Evolutionary conservation across 495 filamentous ascomycete genomes (phyloP).

Genomic region (Hyphodiscus hymeniophilus): DNA sequence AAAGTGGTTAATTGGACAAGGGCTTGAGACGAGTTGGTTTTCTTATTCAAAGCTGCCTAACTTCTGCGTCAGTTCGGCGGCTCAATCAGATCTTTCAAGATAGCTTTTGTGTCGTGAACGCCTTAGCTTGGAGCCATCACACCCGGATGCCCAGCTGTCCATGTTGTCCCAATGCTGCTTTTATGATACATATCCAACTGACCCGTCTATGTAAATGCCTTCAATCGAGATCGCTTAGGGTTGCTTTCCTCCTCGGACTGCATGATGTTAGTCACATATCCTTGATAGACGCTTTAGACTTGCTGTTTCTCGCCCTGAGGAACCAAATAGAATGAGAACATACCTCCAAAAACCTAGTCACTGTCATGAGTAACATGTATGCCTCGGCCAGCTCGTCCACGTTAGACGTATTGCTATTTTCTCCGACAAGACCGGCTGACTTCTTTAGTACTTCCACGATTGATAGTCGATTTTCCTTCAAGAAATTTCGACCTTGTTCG

Average conservation of each 20-base stretch:
- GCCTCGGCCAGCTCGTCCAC: conserved; percentile 48
- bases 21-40: no score
- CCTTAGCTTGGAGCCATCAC: no score
- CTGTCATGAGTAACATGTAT: conserved; percentile 47
- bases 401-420: conserved; percentile 28
- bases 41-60: no score
- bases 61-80: no score
- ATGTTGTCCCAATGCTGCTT: background rate
- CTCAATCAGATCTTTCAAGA: no score
- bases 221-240: conserved; percentile 12
- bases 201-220: conserved; percentile 14
- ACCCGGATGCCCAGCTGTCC: no score
- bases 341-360: conserved; percentile 55
- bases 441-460: conserved; percentile 90
- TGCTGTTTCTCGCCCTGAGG: no score
- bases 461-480: conserved; percentile 67
- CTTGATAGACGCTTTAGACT: no score
- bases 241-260: conserved; percentile 16
- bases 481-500: conserved; percentile 64
- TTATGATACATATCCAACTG: background rate
- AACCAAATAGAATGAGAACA: no score
- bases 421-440: conserved; percentile 67
- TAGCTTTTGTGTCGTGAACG: no score
- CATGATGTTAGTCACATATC: background rate
- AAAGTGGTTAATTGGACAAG: no score